Evolutionary conservation across 495 filamentous ascomycete genomes (phyloP).

Genomic region (Tuber indicum): DNA sequence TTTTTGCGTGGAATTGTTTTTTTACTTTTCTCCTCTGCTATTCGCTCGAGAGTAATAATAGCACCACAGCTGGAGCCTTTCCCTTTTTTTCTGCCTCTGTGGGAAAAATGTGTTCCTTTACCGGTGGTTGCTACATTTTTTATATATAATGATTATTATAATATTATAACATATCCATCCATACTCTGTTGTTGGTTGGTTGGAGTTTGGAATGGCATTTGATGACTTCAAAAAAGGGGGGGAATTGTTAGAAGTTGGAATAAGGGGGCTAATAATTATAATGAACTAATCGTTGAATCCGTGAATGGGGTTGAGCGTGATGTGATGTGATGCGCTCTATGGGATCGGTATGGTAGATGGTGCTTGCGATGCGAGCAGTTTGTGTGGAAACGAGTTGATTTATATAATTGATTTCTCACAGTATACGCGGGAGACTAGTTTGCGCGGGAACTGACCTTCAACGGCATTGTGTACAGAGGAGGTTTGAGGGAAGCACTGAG

Average conservation of each 20-base stretch:
- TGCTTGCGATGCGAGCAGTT: background rate
- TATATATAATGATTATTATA: no score
- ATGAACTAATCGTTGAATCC: background rate
- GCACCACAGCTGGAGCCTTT: background rate
- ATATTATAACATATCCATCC: no score
- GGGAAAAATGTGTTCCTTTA: background rate
- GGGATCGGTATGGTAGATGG: background rate
- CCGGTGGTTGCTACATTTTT: slow-evolving; percentile 2
- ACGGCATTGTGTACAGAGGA: background rate
- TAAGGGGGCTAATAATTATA: no score
- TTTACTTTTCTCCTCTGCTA: background rate
- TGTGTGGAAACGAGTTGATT: background rate
- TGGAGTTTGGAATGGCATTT: background rate
- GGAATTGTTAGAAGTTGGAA: background rate
- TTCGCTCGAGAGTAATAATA: background rate
- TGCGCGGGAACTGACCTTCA: background rate
- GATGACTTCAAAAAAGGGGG: no score
- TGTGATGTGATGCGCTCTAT: background rate
- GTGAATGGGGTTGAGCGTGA: background rate
- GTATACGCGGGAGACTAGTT: background rate
- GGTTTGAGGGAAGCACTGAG: background rate
- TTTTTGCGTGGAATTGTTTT: background rate
- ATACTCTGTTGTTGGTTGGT: background rate
- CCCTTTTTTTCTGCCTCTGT: background rate
- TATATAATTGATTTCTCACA: background rate